Evolutionary conservation across 345 rosid genomes (phyloP), one percentile per base, ranked within the genome.

Genomic region (Pistacia atlantica): DNA sequence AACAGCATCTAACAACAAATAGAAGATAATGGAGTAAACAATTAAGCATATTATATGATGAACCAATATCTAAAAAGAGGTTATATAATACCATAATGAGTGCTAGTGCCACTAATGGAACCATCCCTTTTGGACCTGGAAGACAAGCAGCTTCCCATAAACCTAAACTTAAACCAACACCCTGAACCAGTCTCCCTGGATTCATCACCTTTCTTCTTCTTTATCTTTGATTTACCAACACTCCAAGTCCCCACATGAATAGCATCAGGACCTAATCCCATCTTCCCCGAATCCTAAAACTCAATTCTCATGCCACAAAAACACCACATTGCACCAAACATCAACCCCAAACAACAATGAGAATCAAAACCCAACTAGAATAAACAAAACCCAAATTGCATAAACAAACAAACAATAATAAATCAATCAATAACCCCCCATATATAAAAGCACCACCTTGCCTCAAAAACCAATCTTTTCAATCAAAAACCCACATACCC

Each of bases 131-230:
- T 83, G 67, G 86, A 22, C 72, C 56, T 82, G 62, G 80, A 64
- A 82, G 84, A 78, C 54, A 86, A 58, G 76, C 77, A 86, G 79
- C 77, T 80, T 38, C 82, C 80, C 54, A 80, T 72, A 65, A 83
- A 80, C 84, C 79, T 81, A 66, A 83, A 81, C 66, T 81, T 86
- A 61, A 86, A 8, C 86, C 89, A 86, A 72, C 83, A 83, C 1
- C 88, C 46, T 42, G 46, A 5, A 42, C 46, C 76, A 58, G 73
- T 16, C 61, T 35, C 77, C 67, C 73, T 72, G 4, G 72, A 74
- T 54, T 76, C 83, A n/a, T 31, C 68, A 72, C 58, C 75, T 77
- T 79, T 75, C 82, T 79, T 79, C 72, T 86, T 83, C 78, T 79
- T 74, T 17, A 58, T 60, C 55, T 83, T 72, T 31, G 86, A 81